A percentile compares a stretch with the other conserved stretches of the same genome.
phyloP scores from a whole-genome alignment of 2,329 filamentous ascomycete genomes.

The Sphaerulina musiva region DNA sequence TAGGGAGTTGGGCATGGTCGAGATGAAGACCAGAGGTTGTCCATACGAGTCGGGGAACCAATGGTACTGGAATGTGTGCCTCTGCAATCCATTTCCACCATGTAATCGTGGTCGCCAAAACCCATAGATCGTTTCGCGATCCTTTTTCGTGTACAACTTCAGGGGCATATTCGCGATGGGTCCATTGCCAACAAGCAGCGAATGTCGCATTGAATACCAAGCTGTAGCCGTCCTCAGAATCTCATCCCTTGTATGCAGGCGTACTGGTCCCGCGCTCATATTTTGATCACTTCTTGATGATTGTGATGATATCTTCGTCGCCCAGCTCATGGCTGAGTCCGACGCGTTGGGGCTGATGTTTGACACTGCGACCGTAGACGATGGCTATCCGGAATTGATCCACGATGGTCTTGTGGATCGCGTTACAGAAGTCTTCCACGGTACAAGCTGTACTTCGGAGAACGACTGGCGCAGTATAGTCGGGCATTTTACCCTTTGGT shows the following conservation, averaged over 20 bases:
- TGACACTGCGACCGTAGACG: constrained; percentile 95
- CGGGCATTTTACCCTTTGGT: constrained; percentile 88
- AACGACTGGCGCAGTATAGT: constrained; percentile 88
- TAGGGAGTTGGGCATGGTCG: constrained; percentile 1
- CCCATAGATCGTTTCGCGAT: too few relatives aligned
- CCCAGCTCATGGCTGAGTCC: constrained; percentile 84
- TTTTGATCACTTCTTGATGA: constrained; percentile 30
- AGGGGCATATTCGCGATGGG: not conserved
- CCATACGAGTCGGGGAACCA: not conserved
- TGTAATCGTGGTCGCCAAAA: too few relatives aligned
- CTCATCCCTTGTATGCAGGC: not conserved
- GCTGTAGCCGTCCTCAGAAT: too few relatives aligned
- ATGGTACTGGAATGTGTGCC: not conserved
- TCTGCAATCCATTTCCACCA: too few relatives aligned
- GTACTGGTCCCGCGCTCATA: not conserved
- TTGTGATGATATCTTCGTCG: constrained; percentile 79
- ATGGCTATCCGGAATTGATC: constrained; percentile 94
- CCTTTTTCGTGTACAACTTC: too few relatives aligned
- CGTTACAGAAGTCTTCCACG: constrained; percentile 96
- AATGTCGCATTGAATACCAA: too few relatives aligned
- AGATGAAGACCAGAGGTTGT: not conserved
- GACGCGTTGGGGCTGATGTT: constrained; percentile 96
- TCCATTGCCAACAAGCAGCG: not conserved
- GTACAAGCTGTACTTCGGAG: constrained; percentile 75
- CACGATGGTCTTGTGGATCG: constrained; percentile 91